phyloP scores from a whole-genome alignment of 176 grass and related monocot genomes.

The Triticum turgidum region DNA sequence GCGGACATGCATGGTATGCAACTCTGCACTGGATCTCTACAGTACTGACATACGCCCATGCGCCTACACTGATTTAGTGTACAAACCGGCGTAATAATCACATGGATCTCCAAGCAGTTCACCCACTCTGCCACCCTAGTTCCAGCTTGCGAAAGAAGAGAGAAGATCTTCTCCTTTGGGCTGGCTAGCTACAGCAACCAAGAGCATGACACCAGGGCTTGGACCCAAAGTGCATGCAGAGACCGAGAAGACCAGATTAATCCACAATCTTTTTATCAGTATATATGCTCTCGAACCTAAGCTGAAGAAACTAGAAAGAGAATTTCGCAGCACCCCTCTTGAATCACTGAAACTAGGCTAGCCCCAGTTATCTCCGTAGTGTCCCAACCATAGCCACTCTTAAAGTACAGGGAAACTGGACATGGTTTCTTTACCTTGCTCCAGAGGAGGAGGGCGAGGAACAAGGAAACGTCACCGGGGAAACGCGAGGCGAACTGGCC shows the following conservation, averaged over 20 bases:
- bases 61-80: background rate
- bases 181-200: background rate
- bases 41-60: background rate
- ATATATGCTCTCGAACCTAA: background rate
- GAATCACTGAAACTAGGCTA: constrained; percentile 2
- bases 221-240: background rate
- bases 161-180: background rate
- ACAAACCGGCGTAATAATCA: background rate
- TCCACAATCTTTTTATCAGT: background rate
- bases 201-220: background rate
- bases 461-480: background rate
- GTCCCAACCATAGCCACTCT: background rate
- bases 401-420: background rate
- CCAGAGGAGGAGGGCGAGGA: background rate
- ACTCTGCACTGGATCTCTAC: background rate
- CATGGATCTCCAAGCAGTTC: background rate
- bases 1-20: background rate
- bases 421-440: background rate
- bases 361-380: background rate
- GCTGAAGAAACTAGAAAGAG: background rate
- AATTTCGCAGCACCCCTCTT: background rate
- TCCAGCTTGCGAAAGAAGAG: background rate
- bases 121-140: background rate
- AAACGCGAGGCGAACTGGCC: no score
- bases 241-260: background rate